These are phyloP conservation scores for Nissolia schottii DNA, from an alignment of 306 rosid genomes.

Conservation along the genomic window DNA sequence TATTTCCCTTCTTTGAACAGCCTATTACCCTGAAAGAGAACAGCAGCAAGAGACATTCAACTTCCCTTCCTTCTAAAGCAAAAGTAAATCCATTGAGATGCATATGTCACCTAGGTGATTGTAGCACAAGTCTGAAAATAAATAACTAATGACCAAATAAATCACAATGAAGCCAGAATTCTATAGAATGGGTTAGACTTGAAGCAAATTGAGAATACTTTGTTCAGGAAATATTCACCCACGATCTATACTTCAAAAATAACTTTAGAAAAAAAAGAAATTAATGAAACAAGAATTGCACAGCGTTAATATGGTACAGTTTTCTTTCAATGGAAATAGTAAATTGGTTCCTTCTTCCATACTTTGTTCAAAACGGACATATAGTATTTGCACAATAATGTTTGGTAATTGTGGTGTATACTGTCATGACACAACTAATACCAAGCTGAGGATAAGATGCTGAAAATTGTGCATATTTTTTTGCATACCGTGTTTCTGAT, in stretches of 20 bases:
- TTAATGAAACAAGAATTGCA: not conserved
- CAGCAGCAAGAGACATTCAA: conserved; percentile 20
- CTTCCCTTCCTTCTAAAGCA: not conserved
- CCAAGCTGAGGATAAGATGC: not conserved
- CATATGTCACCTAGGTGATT: not conserved
- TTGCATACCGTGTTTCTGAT: conserved; percentile 75
- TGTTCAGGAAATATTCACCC: not conserved
- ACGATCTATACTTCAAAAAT: not conserved
- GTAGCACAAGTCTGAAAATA: conserved; percentile 10
- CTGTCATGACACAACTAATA: not conserved
- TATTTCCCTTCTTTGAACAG: conserved; percentile 94
- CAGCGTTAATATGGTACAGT: not conserved
- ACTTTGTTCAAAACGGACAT: not conserved
- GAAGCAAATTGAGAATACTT: not conserved
- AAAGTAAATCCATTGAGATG: not conserved
- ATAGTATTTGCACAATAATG: conserved; percentile 9
- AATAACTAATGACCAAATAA: conserved; percentile 10
- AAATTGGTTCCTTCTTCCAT: not conserved
- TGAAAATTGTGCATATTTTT: conserved; percentile 13
- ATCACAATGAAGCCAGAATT: not conserved
- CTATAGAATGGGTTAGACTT: not conserved
- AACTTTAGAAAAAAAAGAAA: not conserved
- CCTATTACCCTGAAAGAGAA: conserved; percentile 79
- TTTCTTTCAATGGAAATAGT: not conserved
- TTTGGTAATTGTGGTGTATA: not conserved